A percentile compares a stretch with the other conserved stretches of the same genome.
Conservation (phyloP, 164 flowering plant genomes). For the Warburgia ugandensis region DNA sequence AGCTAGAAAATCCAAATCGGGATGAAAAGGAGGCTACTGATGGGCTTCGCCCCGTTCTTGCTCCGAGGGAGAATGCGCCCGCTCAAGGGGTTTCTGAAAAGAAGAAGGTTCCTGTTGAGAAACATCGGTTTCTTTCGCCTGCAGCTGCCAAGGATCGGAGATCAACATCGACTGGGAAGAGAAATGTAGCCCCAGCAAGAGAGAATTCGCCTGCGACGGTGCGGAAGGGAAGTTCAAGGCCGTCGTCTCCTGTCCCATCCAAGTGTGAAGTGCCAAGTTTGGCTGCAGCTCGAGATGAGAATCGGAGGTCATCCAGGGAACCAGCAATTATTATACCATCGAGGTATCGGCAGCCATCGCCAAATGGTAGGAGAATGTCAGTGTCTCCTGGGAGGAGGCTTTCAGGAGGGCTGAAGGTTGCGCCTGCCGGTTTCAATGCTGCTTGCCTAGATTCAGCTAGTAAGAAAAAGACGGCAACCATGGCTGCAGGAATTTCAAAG, state of each 20-base stretch:
- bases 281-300: slow-evolving; percentile 62
- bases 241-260: slow-evolving; percentile 82
- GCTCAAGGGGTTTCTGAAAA: slow-evolving; percentile 5
- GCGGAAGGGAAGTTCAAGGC: slow-evolving; percentile 38
- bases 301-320: slow-evolving; percentile 49
- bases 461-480: slow-evolving; percentile 67
- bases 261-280: slow-evolving; percentile 87
- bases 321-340: slow-evolving; percentile 87
- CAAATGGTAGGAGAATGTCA: slow-evolving; percentile 35
- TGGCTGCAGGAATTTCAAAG: slow-evolving; percentile 64
- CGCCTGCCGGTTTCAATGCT: slow-evolving; percentile 33
- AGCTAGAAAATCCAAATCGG: too few relatives aligned
- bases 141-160: slow-evolving; percentile 30
- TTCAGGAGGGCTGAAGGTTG: slow-evolving; percentile 60
- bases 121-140: slow-evolving; percentile 52
- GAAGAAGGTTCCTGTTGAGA: slow-evolving; percentile 10
- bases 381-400: slow-evolving; percentile 76
- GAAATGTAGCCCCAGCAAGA: slow-evolving; percentile 25
- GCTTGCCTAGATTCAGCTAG: slow-evolving; percentile 46
- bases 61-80: slow-evolving; percentile 17
- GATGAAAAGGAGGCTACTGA: not conserved
- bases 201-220: slow-evolving; percentile 69
- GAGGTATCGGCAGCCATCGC: slow-evolving; percentile 71
- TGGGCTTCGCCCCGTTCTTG: slow-evolving; percentile 33
- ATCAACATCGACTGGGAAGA: slow-evolving; percentile 50